Evolutionary conservation across 2,329 filamentous ascomycete species (phyloP).

Genomic region (Microcera coccophila): DNA sequence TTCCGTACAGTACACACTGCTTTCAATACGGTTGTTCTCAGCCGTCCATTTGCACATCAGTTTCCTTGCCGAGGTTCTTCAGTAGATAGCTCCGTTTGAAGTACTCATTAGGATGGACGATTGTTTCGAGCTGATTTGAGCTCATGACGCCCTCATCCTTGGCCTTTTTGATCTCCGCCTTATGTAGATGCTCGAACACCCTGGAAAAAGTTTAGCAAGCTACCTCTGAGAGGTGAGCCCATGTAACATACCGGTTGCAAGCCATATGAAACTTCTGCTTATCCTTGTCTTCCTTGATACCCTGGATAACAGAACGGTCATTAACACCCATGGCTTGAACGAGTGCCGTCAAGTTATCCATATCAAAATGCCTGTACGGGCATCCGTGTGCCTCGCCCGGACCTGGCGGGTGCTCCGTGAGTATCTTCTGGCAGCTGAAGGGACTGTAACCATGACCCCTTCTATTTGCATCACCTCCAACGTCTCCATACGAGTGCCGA

Average conservation of each 20-base stretch:
- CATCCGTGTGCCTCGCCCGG: constrained; percentile 92
- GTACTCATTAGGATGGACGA: constrained; percentile 96
- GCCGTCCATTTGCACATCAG: constrained; percentile 55
- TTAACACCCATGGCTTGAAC: constrained; percentile 75
- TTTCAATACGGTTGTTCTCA: constrained; percentile 27
- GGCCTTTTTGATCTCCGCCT: constrained; percentile 69
- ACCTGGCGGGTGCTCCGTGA: constrained; percentile 82
- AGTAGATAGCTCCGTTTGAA: constrained; percentile 92
- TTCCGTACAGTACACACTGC: background rate
- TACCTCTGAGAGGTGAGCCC: background rate
- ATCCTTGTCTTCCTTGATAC: constrained; percentile 83
- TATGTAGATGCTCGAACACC: constrained; percentile 87
- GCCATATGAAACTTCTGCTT: constrained; percentile 90
- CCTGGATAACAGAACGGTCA: constrained; percentile 72
- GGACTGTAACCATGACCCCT: constrained; percentile 84
- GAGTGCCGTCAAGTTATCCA: constrained; percentile 77
- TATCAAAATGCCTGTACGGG: constrained; percentile 86
- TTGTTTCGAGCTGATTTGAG: constrained; percentile 79
- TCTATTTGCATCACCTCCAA: constrained; percentile 86
- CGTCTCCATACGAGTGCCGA: constrained; percentile 90
- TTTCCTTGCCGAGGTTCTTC: constrained; percentile 65
- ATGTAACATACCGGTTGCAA: constrained; percentile 69
- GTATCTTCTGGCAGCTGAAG: constrained; percentile 90
- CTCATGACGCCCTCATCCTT: constrained; percentile 71
- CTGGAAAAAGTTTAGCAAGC: constrained; percentile 35